A percentile compares a stretch with the other conserved stretches of the same genome.
phyloP scores from a whole-genome alignment of 352 stramenopile genomes.

The Globisporangium sylvaticum region DNA sequence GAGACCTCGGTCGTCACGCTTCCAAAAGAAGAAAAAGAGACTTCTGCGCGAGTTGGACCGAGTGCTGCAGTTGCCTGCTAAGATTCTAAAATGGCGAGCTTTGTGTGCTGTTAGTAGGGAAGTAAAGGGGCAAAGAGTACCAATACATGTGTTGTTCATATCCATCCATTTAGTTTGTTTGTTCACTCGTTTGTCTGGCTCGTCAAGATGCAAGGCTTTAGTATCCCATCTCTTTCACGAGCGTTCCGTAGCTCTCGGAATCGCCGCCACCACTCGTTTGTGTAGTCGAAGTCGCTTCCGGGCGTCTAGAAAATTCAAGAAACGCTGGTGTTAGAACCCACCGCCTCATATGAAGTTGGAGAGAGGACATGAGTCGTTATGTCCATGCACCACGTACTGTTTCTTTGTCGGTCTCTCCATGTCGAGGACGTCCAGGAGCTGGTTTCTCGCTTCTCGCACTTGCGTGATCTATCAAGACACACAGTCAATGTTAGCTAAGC shows the following conservation, averaged over 20 bases:
- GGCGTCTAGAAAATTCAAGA: too few species aligned
- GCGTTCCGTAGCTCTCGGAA: slow-evolving; percentile 41
- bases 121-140: too few species aligned
- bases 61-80: slow-evolving; percentile 15
- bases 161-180: not conserved
- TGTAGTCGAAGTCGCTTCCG: not conserved
- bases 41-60: not conserved
- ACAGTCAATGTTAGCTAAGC: not conserved
- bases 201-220: slow-evolving; percentile 18
- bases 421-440: slow-evolving; percentile 57
- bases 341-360: too few species aligned
- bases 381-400: slow-evolving; percentile 32
- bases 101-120: not conserved
- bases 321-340: too few species aligned
- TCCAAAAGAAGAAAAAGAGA: not conserved
- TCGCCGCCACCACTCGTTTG: not conserved
- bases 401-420: slow-evolving; percentile 65
- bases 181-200: not conserved
- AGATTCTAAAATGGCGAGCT: not conserved
- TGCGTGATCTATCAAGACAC: slow-evolving; percentile 35
- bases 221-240: slow-evolving; percentile 80
- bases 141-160: not conserved
- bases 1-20: slow-evolving; percentile 30
- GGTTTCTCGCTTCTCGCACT: slow-evolving; percentile 48
- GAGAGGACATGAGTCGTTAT: too few species aligned